Percentiles rank a stretch among this genome's conserved stretches.
Evolutionary conservation across 176 grass and related monocot genomes (phyloP).

Genomic region (Musa itinerans): DNA sequence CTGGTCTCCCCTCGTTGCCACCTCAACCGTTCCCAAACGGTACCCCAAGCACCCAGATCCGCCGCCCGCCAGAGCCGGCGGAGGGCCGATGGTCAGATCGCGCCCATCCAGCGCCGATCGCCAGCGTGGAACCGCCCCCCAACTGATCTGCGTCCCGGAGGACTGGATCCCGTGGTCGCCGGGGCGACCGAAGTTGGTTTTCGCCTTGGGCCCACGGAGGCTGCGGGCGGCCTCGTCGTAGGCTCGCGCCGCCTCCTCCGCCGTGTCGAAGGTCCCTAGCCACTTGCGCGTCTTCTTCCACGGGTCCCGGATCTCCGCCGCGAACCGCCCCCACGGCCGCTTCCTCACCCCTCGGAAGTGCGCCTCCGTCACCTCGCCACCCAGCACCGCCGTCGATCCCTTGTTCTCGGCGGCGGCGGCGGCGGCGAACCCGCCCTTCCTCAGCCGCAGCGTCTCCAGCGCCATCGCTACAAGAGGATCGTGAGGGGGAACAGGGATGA

Average conservation of each 20-base stretch:
- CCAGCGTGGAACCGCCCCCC: background rate
- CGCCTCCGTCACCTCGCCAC: background rate
- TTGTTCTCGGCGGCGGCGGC: too few relatives aligned
- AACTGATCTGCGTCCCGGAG: background rate
- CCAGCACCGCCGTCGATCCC: background rate
- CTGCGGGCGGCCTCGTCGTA: constrained; percentile 16
- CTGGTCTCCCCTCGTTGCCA: background rate
- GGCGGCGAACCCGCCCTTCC: too few relatives aligned
- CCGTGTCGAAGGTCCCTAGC: constrained; percentile 17
- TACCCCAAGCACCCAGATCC: constrained; percentile 1
- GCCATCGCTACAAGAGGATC: background rate
- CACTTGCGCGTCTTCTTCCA: constrained; percentile 19
- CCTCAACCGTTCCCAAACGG: background rate
- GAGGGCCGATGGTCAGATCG: constrained; percentile 1
- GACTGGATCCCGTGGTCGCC: background rate
- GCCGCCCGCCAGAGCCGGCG: background rate
- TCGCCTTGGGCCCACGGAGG: constrained; percentile 11
- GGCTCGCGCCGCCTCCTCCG: constrained; percentile 19
- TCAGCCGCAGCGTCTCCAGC: background rate
- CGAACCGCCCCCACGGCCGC: constrained; percentile 16
- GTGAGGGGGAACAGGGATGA: background rate
- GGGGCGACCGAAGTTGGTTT: constrained; percentile 10
- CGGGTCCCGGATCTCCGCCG: constrained; percentile 12
- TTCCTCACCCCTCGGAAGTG: constrained; percentile 16
- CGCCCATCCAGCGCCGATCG: background rate